Percentiles rank a stretch among this genome's conserved stretches.
Evolutionary conservation across 768 basidiomycete genomes (phyloP).

Genomic region (Termitomyces sp.): DNA sequence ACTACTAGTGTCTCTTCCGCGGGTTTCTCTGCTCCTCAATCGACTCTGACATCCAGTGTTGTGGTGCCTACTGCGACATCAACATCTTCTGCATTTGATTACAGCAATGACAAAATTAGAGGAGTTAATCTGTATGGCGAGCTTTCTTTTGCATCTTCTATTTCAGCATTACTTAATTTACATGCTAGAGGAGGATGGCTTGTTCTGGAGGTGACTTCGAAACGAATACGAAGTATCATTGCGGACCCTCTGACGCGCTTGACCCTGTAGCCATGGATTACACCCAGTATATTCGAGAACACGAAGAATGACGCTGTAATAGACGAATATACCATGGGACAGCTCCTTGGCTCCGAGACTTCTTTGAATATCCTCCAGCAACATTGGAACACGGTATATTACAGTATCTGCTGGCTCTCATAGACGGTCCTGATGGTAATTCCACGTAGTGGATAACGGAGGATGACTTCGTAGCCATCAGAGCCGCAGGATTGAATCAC

Average conservation of each 20-base stretch:
- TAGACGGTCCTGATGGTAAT: background rate
- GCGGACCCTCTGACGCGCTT: background rate
- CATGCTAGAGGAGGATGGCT: slow-evolving; percentile 57
- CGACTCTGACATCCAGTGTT: background rate
- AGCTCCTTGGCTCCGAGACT: slow-evolving; percentile 42
- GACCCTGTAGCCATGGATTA: slow-evolving; percentile 66
- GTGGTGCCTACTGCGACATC: slow-evolving; percentile 18
- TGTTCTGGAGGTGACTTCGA: slow-evolving; percentile 48
- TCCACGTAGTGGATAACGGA: slow-evolving; percentile 57
- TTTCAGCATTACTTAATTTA: background rate
- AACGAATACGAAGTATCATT: background rate
- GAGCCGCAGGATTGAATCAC: slow-evolving; percentile 66
- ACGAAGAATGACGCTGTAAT: slow-evolving; percentile 55
- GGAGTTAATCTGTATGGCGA: slow-evolving; percentile 59
- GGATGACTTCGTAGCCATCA: slow-evolving; percentile 65
- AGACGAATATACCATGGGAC: slow-evolving; percentile 64
- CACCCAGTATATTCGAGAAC: slow-evolving; percentile 67
- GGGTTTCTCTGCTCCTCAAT: slow-evolving; percentile 3
- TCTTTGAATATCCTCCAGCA: slow-evolving; percentile 43
- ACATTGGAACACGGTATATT: slow-evolving; percentile 55
- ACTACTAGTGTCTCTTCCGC: slow-evolving; percentile 7
- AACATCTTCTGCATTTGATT: slow-evolving; percentile 37
- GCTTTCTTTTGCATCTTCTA: background rate
- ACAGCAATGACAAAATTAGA: slow-evolving; percentile 44
- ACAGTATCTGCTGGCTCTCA: background rate